phyloP scores from a whole-genome alignment of 2,329 filamentous ascomycete genomes.

The Madurella fahalii region DNA sequence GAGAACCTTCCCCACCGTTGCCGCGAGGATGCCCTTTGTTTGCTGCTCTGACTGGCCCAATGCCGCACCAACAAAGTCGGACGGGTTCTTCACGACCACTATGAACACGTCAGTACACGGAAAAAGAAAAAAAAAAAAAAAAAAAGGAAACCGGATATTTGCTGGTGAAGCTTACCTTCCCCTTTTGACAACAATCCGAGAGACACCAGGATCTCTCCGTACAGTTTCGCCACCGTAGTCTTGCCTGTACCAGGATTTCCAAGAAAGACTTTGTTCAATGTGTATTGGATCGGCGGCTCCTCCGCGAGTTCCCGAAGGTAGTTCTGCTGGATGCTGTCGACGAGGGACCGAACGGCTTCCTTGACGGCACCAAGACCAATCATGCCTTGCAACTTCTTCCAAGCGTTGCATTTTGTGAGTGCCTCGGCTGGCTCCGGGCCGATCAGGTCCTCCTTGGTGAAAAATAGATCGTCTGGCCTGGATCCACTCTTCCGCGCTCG shows the following conservation, averaged over 20 bases:
- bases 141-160: too few species aligned
- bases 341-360: constrained; percentile 50
- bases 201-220: constrained; percentile 63
- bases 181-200: constrained; percentile 64
- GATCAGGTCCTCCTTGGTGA: constrained; percentile 66
- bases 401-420: constrained; percentile 50
- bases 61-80: constrained; percentile 64
- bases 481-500: constrained; percentile 40
- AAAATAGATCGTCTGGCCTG: constrained; percentile 51
- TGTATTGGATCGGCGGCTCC: constrained; percentile 54
- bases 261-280: constrained; percentile 65
- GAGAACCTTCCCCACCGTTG: constrained; percentile 67
- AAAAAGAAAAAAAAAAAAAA: too few species aligned
- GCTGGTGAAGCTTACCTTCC: constrained; percentile 47
- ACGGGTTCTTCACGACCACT: constrained; percentile 67
- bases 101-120: constrained; percentile 2
- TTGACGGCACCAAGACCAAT: constrained; percentile 62
- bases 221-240: constrained; percentile 69
- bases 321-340: constrained; percentile 61
- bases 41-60: constrained; percentile 66
- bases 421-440: constrained; percentile 60
- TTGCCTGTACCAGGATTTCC: constrained; percentile 74
- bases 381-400: constrained; percentile 53
- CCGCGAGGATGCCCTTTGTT: constrained; percentile 66
- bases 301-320: constrained; percentile 63